Percentiles rank a stretch among this genome's conserved stretches.
phyloP scores from a whole-genome alignment of 768 basidiomycete genomes.

The Suillus bovinus region DNA sequence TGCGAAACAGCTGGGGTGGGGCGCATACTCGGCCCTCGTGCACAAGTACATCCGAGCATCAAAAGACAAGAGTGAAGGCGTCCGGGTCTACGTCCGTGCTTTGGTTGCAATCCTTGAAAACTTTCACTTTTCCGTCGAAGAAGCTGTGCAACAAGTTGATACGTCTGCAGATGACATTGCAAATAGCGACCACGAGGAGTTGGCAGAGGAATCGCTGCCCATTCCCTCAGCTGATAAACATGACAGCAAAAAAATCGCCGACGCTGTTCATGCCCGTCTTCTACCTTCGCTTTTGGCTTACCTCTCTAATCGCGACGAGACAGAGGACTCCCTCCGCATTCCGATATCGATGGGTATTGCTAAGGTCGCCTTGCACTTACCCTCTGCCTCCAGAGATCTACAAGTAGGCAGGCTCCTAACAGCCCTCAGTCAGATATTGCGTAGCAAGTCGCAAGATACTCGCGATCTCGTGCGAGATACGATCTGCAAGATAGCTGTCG shows the following conservation, averaged over 20 bases:
- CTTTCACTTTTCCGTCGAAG: slow-evolving; percentile 89
- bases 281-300: slow-evolving; percentile 80
- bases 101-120: slow-evolving; percentile 84
- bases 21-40: slow-evolving; percentile 75
- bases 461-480: slow-evolving; percentile 85
- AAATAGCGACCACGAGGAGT: slow-evolving; percentile 31
- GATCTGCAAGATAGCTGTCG: slow-evolving; percentile 73
- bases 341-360: slow-evolving; percentile 87
- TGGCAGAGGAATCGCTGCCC: slow-evolving; percentile 11
- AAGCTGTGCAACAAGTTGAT: slow-evolving; percentile 38
- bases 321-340: slow-evolving; percentile 83
- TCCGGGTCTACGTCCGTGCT: slow-evolving; percentile 82
- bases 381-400: slow-evolving; percentile 55
- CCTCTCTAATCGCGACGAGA: slow-evolving; percentile 80
- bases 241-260: slow-evolving; percentile 50
- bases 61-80: slow-evolving; percentile 64
- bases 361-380: slow-evolving; percentile 80
- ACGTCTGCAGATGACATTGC: slow-evolving; percentile 29
- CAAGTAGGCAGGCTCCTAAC: slow-evolving; percentile 82
- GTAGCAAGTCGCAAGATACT: slow-evolving; percentile 93
- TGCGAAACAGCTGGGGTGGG: slow-evolving; percentile 78
- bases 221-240: slow-evolving; percentile 13
- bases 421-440: slow-evolving; percentile 82
- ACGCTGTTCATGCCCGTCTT: slow-evolving; percentile 73
- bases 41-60: slow-evolving; percentile 78